A percentile compares a stretch with the other conserved stretches of the same genome.
These are phyloP conservation scores for Gloeostereum incarnatum DNA, from an alignment of 768 basidiomycete species.

Conservation along the genomic window DNA sequence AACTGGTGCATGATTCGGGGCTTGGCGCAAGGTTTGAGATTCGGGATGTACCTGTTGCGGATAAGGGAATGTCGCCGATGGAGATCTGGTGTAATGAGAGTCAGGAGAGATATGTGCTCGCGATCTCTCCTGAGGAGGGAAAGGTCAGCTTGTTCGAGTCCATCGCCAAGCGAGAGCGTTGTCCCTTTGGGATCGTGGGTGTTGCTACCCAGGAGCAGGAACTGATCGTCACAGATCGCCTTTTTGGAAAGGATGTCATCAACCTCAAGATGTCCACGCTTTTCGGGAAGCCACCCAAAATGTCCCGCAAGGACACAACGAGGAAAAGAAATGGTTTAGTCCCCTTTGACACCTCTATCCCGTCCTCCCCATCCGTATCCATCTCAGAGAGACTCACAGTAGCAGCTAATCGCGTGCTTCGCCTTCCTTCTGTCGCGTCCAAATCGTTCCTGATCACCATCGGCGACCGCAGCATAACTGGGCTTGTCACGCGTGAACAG, in stretches of 20 bases:
- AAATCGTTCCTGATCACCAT: constrained; percentile 99
- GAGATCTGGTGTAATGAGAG: constrained; percentile 99
- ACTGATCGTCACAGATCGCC: constrained; percentile 82
- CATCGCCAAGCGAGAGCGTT: constrained; percentile 83
- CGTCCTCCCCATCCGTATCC: constrained; percentile 46
- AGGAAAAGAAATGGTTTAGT: constrained; percentile 25
- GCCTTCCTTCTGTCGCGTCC: constrained; percentile 86
- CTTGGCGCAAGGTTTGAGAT: constrained; percentile 92
- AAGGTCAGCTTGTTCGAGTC: constrained; percentile 55
- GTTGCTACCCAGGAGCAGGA: constrained; percentile 74
- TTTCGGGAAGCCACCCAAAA: constrained; percentile 93
- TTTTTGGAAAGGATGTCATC: constrained; percentile 74
- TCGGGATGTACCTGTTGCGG: constrained; percentile 85
- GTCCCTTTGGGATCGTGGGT: constrained; percentile 91
- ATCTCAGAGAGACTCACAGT: constrained; percentile 40
- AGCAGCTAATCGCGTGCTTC: constrained; percentile 79
- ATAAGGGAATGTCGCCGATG: constrained; percentile 95
- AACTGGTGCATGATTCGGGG: constrained; percentile 93
- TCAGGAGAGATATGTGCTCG: constrained; percentile 96
- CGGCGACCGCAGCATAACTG: constrained; percentile 90
- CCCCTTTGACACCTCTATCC: constrained; percentile 66
- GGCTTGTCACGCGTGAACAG: constrained; percentile 91
- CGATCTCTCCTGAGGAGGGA: constrained; percentile 49
- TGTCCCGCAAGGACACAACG: constrained; percentile 65
- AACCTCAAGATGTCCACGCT: constrained; percentile 89